A percentile compares a stretch with the other conserved stretches of the same genome.
Evolutionary conservation across 2,329 filamentous ascomycete genomes (phyloP).

Genomic region (Phialophora macrospora): DNA sequence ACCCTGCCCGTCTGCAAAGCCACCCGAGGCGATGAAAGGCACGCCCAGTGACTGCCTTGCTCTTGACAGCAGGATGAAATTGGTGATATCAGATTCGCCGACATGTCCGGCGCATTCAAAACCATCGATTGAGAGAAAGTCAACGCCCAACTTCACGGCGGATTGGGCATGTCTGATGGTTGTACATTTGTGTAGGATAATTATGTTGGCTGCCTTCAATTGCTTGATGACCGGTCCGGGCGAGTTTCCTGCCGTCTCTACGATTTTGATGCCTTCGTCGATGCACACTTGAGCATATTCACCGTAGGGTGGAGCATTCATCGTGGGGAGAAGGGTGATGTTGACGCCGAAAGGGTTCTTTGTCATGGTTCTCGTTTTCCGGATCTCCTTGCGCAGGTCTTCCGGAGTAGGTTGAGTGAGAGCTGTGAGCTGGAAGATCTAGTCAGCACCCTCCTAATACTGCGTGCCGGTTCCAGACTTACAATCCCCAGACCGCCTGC

Average conservation of each 20-base stretch:
- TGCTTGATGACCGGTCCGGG: conserved; percentile 88
- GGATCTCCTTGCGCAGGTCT: conserved; percentile 92
- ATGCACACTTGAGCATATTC: conserved; percentile 92
- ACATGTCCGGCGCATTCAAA: conserved; percentile 88
- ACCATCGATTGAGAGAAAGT: conserved; percentile 95
- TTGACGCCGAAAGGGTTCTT: conserved; percentile 80
- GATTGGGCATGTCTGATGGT: conserved; percentile 91
- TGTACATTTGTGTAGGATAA: conserved; percentile 95
- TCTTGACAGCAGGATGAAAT: conserved; percentile 71
- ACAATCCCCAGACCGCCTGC: conserved; percentile 59
- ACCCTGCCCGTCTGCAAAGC: conserved; percentile 92
- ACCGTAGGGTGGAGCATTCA: conserved; percentile 88
- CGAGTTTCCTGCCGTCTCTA: conserved; percentile 90
- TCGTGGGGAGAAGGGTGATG: conserved; percentile 86
- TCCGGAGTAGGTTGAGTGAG: conserved; percentile 91
- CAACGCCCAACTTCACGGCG: conserved; percentile 90
- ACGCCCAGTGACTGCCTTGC: conserved; percentile 82
- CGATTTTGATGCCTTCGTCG: conserved; percentile 87
- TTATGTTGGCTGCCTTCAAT: conserved; percentile 79
- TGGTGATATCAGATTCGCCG: conserved; percentile 60
- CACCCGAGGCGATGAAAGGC: conserved; percentile 94
- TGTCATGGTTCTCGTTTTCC: conserved; percentile 74
- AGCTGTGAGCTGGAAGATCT: conserved; percentile 52
- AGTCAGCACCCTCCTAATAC: conserved; percentile 17
- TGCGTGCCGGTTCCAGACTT: conserved; percentile 11